Percentiles rank a stretch among this genome's conserved stretches.
Evolutionary conservation across 2,329 filamentous ascomycete genomes (phyloP).

Genomic region (Pseudogymnoascus sp.): DNA sequence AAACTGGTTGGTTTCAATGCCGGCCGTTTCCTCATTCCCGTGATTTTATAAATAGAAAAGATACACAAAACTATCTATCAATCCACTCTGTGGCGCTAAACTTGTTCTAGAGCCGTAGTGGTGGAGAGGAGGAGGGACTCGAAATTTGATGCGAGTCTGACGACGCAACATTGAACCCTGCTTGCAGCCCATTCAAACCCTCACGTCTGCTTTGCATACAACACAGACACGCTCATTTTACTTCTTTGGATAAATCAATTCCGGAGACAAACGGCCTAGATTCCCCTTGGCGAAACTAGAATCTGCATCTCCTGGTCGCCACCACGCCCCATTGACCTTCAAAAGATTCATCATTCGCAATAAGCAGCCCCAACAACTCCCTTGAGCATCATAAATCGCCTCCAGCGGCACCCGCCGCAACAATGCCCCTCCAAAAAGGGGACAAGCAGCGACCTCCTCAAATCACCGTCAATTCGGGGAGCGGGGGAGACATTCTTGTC

Average conservation of each 20-base stretch:
- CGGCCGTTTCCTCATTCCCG: background rate
- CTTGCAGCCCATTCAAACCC: background rate
- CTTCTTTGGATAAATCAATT: background rate
- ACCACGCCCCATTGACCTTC: background rate
- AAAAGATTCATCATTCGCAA: background rate
- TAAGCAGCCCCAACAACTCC: background rate
- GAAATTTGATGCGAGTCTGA: conserved; percentile 3
- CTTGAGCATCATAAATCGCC: background rate
- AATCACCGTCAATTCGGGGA: conserved; percentile 55
- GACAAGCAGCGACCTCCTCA: conserved; percentile 40
- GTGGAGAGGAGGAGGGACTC: conserved; percentile 6
- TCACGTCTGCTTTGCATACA: background rate
- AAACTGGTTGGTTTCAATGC: background rate
- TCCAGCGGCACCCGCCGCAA: background rate
- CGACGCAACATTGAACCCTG: background rate
- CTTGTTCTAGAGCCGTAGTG: background rate
- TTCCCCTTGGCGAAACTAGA: background rate
- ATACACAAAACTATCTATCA: background rate
- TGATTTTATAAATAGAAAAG: conserved; percentile 3
- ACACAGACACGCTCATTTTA: background rate
- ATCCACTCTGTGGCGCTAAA: background rate
- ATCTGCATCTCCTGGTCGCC: background rate
- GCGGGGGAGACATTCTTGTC: conserved; percentile 38
- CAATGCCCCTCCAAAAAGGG: background rate
- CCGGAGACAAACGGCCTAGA: background rate